A percentile compares a stretch with the other conserved stretches of the same genome.
These are phyloP conservation scores for Lactarius hatsudake DNA, from an alignment of 768 basidiomycete species.

Conservation along the genomic window DNA sequence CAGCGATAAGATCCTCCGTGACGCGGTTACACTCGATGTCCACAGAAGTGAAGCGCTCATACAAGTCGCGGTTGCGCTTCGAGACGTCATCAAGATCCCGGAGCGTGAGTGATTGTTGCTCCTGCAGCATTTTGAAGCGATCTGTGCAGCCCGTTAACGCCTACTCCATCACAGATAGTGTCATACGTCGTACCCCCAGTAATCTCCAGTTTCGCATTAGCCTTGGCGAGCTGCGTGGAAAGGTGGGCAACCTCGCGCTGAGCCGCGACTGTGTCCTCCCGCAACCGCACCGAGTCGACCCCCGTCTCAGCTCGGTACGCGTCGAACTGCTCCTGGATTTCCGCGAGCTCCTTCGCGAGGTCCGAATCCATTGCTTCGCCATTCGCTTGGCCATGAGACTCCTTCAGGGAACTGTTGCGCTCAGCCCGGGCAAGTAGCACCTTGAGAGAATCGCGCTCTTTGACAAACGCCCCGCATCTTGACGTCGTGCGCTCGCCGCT, in stretches of 20 bases:
- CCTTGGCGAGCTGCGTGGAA: constrained; percentile 70
- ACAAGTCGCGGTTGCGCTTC: constrained; percentile 68
- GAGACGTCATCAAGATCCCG: constrained; percentile 64
- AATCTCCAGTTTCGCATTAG: constrained; percentile 78
- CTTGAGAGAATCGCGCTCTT: constrained; percentile 84
- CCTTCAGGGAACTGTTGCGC: constrained; percentile 30
- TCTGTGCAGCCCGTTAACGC: constrained; percentile 41
- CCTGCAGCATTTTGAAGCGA: constrained; percentile 67
- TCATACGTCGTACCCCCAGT: constrained; percentile 55
- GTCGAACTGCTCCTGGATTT: constrained; percentile 79
- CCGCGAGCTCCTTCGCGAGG: constrained; percentile 58
- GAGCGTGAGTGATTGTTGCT: constrained; percentile 59
- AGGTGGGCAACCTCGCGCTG: constrained; percentile 68
- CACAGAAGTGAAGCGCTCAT: constrained; percentile 67
- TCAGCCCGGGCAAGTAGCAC: constrained; percentile 63
- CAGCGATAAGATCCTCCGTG: constrained; percentile 59
- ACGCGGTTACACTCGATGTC: constrained; percentile 74
- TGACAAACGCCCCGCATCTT: constrained; percentile 77
- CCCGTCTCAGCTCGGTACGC: constrained; percentile 78
- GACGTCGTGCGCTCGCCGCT: constrained; percentile 67
- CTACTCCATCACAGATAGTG: background rate
- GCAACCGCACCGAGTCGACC: constrained; percentile 64
- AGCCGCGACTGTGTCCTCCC: constrained; percentile 63
- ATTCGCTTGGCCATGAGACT: constrained; percentile 30
- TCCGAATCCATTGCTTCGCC: constrained; percentile 34